Evolutionary conservation across 2,329 filamentous ascomycete genomes (phyloP), one percentile per base, ranked within the genome.

Genomic region (Diaporthe velutina): DNA sequence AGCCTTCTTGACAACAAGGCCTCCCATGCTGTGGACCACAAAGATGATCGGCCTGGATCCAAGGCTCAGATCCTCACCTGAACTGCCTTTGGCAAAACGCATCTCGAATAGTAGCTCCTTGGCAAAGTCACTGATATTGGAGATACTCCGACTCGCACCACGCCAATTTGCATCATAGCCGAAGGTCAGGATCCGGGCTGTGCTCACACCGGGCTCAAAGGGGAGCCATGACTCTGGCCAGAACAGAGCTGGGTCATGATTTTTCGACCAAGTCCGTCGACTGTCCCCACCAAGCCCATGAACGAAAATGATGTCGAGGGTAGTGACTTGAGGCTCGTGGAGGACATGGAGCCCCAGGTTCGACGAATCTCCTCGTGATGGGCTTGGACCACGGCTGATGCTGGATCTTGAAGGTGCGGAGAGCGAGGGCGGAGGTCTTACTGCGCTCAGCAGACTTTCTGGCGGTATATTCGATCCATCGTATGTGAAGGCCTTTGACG

Each of bases 1-100:
- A 0, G 64, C 70, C 19, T 71, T 45, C 8, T 71, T 71, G 0
- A 60, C 57, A 0, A 71, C 57, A 9, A 71, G 54, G 10, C 70
- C 70, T 5, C 70, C 70, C 70, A 71, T 71, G 8, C 38, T 60
- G 28, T 71, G 70, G 25, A 40, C 70, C 5, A 71, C 38, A 12
- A 71, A 71, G 1, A 71, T 15, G 1, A 71, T 38, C 12, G 70
- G 70, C 13, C 12, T 54, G 3, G 50, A 28, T 25, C 50, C 50
- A 8, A 54, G 25, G 3, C 10, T 28, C n/a, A 54, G 5, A 1
- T 54, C 50, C 50, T 25, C 25, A 12, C n/a, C 12, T 52, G 33
- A 33, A n/a, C 40, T 19, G 13, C 13, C 45, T 33, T 40, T 68
- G 13, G 22, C 64, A 54, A 35, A 68, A 0, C 30, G n/a, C 64